Conservation (phyloP, 140 eudicot genomes). For the Stevia rebaudiana region DNA sequence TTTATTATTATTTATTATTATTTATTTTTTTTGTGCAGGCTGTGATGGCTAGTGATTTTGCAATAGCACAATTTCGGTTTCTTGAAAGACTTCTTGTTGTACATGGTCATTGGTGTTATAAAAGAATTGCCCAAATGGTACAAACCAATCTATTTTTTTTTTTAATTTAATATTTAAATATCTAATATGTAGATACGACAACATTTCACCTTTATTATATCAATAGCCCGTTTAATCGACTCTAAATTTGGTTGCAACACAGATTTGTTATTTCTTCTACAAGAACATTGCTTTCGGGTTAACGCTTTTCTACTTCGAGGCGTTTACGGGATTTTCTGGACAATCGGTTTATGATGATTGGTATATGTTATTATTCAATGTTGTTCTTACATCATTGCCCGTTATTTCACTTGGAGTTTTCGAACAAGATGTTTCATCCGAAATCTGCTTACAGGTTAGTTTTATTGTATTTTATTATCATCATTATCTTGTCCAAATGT, state of each 20-base stretch:
- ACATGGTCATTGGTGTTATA: conserved; percentile 99
- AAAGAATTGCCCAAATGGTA: conserved; percentile 98
- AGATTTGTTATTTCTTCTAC: conserved; percentile 99
- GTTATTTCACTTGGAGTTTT: conserved; percentile 94
- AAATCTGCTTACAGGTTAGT: conserved; percentile 90
- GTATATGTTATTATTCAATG: conserved; percentile 86
- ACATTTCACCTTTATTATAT: background rate
- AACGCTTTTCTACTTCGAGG: conserved; percentile 94
- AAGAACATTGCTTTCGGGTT: conserved; percentile 93
- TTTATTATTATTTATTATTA: background rate
- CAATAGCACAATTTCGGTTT: conserved; percentile 94
- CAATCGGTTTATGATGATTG: conserved; percentile 90
- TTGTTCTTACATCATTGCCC: conserved; percentile 89
- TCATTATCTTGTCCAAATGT: background rate
- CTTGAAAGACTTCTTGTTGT: conserved; percentile 93
- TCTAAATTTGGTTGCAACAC: conserved; percentile 19
- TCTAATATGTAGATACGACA: no score
- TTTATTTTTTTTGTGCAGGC: conserved; percentile 64
- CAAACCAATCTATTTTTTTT: background rate
- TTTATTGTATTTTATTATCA: background rate
- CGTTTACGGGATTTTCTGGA: conserved; percentile 86
- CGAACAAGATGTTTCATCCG: conserved; percentile 94
- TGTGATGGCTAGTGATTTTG: conserved; percentile 97
- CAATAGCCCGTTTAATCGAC: background rate
- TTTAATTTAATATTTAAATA: background rate